Base-by-base conservation (phyloP, 1,139 yeast genomes). In the Candida sojae region DNA sequence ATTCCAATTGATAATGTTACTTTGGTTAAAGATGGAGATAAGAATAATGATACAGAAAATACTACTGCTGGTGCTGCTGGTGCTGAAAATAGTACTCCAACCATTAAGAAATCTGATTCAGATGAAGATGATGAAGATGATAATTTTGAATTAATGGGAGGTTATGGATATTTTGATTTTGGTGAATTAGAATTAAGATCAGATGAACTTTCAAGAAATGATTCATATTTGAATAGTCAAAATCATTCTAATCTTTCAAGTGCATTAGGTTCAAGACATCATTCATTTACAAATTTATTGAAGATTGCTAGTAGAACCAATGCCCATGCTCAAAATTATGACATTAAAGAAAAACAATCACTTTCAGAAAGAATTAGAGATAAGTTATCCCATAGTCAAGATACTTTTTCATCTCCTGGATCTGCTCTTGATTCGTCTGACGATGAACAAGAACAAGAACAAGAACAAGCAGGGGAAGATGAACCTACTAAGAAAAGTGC, bases 121-220 rank as follows among this genome's bases (percentile, higher is more conserved):
- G 44, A 34, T 21, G 47, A 47, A 17, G 53, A 50, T 31, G 50
- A 48, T 6, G 53, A 47, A 11, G 44, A 48, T 12, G 56, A 58
- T 11, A 66, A 63, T 17, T 75, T 64, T 53, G 71, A 71, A 55
- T 63, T 82, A 43, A 66, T 83, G 44, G 89, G 90, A 35, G 91
- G 91, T 0, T 86, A 84, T 60, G 92, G 89, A 3, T 85, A 86
- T 62, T 86, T 86, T 62, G 91, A 85, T 61, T 83, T 84, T 55
- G 89, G 84, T 1, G 86, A 83, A 47, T 64, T 75, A 41, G 77
- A 71, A 47, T 45, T 63, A 7, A 55, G 75, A 30, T 62, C 70
- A 5, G 68, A 63, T 46, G 62, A 62, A 39, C 46, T 70, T 25
- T 66, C 71, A 4, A 60, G 71, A 31, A 62, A 60, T 38, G 69